These are phyloP conservation scores for Saccharomycopsis schoenii DNA, from an alignment of 805 yeast genomes.

Conservation along the genomic window DNA sequence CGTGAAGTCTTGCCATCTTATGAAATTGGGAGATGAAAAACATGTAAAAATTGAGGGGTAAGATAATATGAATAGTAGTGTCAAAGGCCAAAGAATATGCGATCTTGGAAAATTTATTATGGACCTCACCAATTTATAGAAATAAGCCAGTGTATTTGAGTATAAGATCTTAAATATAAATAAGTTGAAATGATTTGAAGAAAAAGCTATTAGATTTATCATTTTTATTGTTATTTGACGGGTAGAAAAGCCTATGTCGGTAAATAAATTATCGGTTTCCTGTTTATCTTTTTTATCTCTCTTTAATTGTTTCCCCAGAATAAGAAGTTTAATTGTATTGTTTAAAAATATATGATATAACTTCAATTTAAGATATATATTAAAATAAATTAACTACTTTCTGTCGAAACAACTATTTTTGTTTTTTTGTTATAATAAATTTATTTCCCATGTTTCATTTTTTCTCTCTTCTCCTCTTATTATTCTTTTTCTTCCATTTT, in stretches of 20 bases:
- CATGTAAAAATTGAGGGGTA: slow-evolving; percentile 34
- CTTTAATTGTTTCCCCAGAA: no score
- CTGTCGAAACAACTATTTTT: no score
- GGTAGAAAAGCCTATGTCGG: background rate
- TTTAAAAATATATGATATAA: no score
- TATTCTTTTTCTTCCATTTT: no score
- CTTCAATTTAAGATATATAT: no score
- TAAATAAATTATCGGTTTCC: background rate
- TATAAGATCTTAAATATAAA: background rate
- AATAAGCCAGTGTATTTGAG: background rate
- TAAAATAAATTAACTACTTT: no score
- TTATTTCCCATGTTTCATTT: no score
- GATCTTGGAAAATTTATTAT: slow-evolving; percentile 31
- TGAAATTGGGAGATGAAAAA: background rate
- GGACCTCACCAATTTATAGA: slow-evolving; percentile 19
- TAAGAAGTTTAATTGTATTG: no score
- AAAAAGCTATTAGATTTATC: background rate
- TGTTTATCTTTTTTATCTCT: no score
- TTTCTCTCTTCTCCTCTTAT: no score
- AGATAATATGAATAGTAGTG: slow-evolving; percentile 36
- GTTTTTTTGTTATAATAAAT: no score
- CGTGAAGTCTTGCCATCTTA: background rate
- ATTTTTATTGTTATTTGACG: background rate
- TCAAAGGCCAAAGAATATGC: slow-evolving; percentile 40
- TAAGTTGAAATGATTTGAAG: background rate